Base-by-base conservation (phyloP, 257 asterid genomes). In the Agastache rugosa region DNA sequence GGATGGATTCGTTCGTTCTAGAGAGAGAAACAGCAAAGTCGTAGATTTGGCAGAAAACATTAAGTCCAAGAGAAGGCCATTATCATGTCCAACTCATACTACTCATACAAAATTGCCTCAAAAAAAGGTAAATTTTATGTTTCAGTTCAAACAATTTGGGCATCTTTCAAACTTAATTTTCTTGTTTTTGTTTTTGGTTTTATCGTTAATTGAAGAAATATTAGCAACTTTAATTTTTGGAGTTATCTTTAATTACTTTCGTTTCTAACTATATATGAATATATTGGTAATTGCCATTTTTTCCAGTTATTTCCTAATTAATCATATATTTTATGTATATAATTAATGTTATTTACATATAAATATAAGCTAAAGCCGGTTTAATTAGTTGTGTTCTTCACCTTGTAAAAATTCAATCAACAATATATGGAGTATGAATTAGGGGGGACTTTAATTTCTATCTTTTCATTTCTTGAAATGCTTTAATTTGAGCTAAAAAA, bases 111-210 rank as follows among this genome's bases (percentile, higher is more conserved):
- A 80, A 69, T 81, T 83, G 55, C 83, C 79, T 67, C 87, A 76
- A 47, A 84, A 86, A 58, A 90, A 89, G 96, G 96, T 87, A 63
- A 48, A n/a, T 4, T 48, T 17, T n/a, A 48, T 17, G 45, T 2
- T 78, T 39, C 34, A 11, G 1, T 53, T 70, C 35, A 17, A 34
- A 25, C 71, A 42, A 35, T 47, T 47, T 3, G 39, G n/a, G n/a
- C n/a, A n/a, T n/a, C n/a, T n/a, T n/a, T n/a, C n/a, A n/a, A n/a
- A n/a, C n/a, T n/a, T n/a, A 66, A 0, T 25, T 17, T 11, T 10
- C 54, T 69, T 14, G 48, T 25, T 77, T 69, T 63, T 25, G 3
- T 53, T 11, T 25, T 27, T 58, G 19, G 27, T 12, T 5, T 14
- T 58, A 58, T 27, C 19, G 41, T 58, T 25, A 17, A 12, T 58